Conservation (phyloP, 768 basidiomycete genomes). For the Kwoniella mangroviensis region DNA sequence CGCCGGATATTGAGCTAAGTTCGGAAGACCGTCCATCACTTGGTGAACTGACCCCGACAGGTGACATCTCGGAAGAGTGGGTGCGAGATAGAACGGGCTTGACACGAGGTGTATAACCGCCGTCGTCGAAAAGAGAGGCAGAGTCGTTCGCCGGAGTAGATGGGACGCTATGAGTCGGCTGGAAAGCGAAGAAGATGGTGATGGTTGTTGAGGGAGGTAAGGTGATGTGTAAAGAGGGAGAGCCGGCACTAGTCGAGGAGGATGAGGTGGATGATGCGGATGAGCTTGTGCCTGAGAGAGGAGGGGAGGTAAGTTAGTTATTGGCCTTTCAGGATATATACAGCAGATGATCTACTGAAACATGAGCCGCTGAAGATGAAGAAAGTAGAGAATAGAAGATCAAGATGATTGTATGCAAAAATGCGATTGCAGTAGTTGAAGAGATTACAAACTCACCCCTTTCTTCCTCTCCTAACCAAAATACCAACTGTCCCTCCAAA, state of each 20-base stretch:
- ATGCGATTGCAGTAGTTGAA: neutral
- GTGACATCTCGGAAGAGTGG: slow-evolving; percentile 32
- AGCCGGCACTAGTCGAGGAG: slow-evolving; percentile 26
- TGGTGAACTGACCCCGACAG: slow-evolving; percentile 5
- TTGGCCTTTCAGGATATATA: no score
- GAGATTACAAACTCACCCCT: slow-evolving; percentile 29
- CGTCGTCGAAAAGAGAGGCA: slow-evolving; percentile 18
- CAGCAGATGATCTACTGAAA: no score
- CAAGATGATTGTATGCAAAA: neutral
- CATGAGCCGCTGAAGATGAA: neutral
- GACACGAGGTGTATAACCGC: slow-evolving; percentile 43
- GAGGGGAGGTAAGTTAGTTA: no score
- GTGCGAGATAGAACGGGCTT: slow-evolving; percentile 33
- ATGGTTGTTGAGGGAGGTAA: slow-evolving; percentile 30
- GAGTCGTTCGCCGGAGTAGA: slow-evolving; percentile 15
- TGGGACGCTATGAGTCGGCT: slow-evolving; percentile 27
- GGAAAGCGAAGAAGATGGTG: slow-evolving; percentile 45
- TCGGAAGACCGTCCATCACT: slow-evolving; percentile 18
- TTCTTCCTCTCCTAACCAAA: slow-evolving; percentile 48
- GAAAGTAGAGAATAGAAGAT: neutral
- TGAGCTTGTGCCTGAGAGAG: slow-evolving; percentile 18
- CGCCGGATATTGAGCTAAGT: slow-evolving; percentile 29
- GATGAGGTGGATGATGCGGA: slow-evolving; percentile 43
- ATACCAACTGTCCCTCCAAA: slow-evolving; percentile 34
- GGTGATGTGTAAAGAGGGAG: slow-evolving; percentile 23